Conservation (phyloP, 2,329 filamentous ascomycete species). For the Penicillium sp. region DNA sequence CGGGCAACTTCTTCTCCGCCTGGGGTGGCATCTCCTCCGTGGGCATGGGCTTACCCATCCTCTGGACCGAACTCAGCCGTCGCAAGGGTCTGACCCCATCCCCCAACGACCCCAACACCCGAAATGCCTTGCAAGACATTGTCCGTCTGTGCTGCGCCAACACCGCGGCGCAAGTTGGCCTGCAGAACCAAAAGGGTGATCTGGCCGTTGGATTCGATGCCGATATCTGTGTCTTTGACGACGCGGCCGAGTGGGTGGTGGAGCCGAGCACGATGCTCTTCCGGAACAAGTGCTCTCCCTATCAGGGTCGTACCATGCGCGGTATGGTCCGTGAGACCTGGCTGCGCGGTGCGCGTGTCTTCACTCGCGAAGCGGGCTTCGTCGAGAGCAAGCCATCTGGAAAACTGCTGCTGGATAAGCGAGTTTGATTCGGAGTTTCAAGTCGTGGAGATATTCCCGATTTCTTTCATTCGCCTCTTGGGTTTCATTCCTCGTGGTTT, state of each 20-base stretch:
- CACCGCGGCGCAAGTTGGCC: constrained; percentile 80
- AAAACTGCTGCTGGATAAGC: constrained; percentile 37
- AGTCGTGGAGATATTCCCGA: too few relatives aligned
- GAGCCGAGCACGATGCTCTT: constrained; percentile 78
- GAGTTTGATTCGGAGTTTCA: constrained; percentile 19
- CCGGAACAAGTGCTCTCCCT: constrained; percentile 86
- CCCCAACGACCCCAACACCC: constrained; percentile 34
- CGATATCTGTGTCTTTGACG: constrained; percentile 89
- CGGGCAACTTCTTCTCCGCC: constrained; percentile 86
- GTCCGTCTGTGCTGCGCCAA: constrained; percentile 80
- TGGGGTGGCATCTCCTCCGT: constrained; percentile 97
- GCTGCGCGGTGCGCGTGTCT: constrained; percentile 71
- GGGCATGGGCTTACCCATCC: constrained; percentile 82
- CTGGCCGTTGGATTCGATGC: constrained; percentile 77
- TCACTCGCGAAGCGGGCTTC: constrained; percentile 54
- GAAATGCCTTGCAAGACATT: constrained; percentile 65
- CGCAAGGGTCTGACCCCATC: constrained; percentile 46
- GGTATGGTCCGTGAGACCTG: constrained; percentile 82
- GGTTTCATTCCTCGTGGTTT: neutral
- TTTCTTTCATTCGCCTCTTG: too few relatives aligned
- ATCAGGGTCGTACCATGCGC: constrained; percentile 71
- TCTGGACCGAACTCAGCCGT: constrained; percentile 69
- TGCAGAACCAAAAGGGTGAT: constrained; percentile 75
- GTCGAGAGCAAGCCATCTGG: constrained; percentile 31
- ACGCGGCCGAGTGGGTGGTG: constrained; percentile 70